Evolutionary conservation across 139 green algal genomes (phyloP).

Genomic region (Chloropicon primus): DNA sequence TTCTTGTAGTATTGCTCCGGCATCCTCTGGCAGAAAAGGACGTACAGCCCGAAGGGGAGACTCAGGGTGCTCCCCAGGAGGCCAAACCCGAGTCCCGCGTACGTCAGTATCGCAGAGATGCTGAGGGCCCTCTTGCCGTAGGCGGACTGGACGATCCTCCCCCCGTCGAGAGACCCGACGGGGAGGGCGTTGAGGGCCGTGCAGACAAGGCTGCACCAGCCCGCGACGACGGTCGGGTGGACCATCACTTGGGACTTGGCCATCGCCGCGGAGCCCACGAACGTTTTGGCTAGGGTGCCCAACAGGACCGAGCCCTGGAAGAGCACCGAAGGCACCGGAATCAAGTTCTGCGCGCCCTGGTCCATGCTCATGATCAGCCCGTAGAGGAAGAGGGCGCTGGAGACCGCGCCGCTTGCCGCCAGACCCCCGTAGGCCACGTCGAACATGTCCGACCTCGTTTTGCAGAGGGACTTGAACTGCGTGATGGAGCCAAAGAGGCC

Average conservation of each 20-base stretch:
- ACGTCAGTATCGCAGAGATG: constrained; percentile 62
- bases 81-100: constrained; percentile 62
- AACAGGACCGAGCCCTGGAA: constrained; percentile 65
- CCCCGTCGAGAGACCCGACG: constrained; percentile 65
- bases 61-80: constrained; percentile 55
- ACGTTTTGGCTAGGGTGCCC: constrained; percentile 32
- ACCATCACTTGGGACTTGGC: not conserved
- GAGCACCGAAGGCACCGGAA: constrained; percentile 64
- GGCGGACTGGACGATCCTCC: constrained; percentile 43
- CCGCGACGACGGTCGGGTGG: constrained; percentile 37
- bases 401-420: constrained; percentile 29
- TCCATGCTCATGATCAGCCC: constrained; percentile 26
- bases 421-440: constrained; percentile 64
- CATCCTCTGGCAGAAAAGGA: constrained; percentile 69
- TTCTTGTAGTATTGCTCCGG: constrained; percentile 59
- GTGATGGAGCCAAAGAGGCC: constrained; percentile 84
- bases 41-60: constrained; percentile 71
- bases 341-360: constrained; percentile 34
- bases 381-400: constrained; percentile 37
- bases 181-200: constrained; percentile 71
- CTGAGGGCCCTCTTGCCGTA: constrained; percentile 41
- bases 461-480: constrained; percentile 52
- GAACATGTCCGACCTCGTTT: constrained; percentile 49
- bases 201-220: constrained; percentile 70
- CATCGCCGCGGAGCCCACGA: constrained; percentile 27